These are phyloP conservation scores for Rasamsonia emersonii DNA, from an alignment of 2,329 filamentous ascomycete genomes.

Conservation along the genomic window DNA sequence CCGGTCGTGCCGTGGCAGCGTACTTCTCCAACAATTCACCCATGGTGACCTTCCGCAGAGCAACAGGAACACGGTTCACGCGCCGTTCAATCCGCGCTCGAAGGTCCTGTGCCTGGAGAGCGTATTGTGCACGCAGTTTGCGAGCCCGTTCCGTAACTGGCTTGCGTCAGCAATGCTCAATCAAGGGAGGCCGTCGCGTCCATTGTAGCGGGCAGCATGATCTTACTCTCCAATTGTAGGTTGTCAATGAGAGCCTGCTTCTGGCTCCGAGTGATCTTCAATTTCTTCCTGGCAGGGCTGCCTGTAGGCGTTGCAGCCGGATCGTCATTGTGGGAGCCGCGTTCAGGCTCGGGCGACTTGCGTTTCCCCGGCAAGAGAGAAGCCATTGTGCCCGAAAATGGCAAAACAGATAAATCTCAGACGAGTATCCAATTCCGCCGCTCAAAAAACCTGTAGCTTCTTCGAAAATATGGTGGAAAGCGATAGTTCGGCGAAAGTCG, in stretches of 20 bases:
- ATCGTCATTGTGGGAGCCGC: slow-evolving; percentile 39
- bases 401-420: not conserved
- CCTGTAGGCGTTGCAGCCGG: slow-evolving; percentile 33
- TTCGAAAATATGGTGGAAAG: too few species aligned
- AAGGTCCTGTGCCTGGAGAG: slow-evolving; percentile 76
- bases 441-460: too few species aligned
- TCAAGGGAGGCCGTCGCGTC: slow-evolving; percentile 12
- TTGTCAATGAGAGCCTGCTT: slow-evolving; percentile 87
- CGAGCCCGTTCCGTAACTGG: slow-evolving; percentile 79
- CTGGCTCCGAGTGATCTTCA: slow-evolving; percentile 58
- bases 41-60: slow-evolving; percentile 72
- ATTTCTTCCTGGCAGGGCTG: slow-evolving; percentile 56
- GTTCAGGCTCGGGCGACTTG: slow-evolving; percentile 29
- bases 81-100: slow-evolving; percentile 83
- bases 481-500: too few species aligned
- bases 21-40: slow-evolving; percentile 62
- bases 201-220: slow-evolving; percentile 6
- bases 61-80: slow-evolving; percentile 80
- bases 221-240: slow-evolving; percentile 74
- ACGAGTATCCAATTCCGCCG: not conserved
- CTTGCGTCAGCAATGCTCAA: slow-evolving; percentile 6
- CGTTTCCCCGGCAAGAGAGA: slow-evolving; percentile 26
- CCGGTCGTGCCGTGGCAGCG: slow-evolving; percentile 15
- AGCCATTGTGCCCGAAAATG: slow-evolving; percentile 23
- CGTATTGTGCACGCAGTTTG: slow-evolving; percentile 81